Evolutionary conservation across 2,329 filamentous ascomycete species (phyloP), one percentile per base, ranked within the genome.

Genomic region (Pseudogymnoascus sp.): DNA sequence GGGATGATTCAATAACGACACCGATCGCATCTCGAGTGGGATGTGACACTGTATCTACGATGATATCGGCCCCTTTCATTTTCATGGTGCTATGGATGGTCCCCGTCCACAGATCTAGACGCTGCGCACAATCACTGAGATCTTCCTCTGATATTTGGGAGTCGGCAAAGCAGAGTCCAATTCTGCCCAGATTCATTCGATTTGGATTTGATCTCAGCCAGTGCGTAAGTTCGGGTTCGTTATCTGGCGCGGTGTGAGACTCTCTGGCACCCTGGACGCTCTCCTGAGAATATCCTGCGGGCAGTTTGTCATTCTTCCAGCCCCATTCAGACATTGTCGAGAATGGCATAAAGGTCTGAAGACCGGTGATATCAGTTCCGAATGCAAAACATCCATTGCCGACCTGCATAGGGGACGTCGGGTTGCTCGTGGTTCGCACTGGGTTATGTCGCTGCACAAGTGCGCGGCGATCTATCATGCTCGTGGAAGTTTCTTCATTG

Each of bases 141-240:
- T 68, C 59, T 2, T 64, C 64, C 6, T 73, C 69, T 0, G 70
- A 66, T 0, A 79, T 68, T 73, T 0, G 64, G 40, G 0, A n/a
- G 71, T 70, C 46, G 11, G 28, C 60, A 43, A 77, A 78, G 19
- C 68, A 72, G 4, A 80, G 71, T 0, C 78, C 77, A n/a, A 79
- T 75, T 1, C 76, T 73, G 2, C 76, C 78, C 0, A 80, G 67
- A 59, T 80, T 80, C 33, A 80, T 70, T 3, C 78, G 73, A 24
- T 80, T 78, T 0, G 77, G 78, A 46, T 79, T 80, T n/a, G 76
- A 74, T 31, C 81, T 82, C 19, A 84, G 70, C 82, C 82, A 84
- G 63, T 83, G 28, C 28, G 28, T 31, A 31, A 31, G 28, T 31
- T 31, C 28, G 10, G 40, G 40, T 6, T 46, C 40, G 22, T 46